Evolutionary conservation across 306 rosid genomes (phyloP).

Genomic region (Medicago arabica): DNA sequence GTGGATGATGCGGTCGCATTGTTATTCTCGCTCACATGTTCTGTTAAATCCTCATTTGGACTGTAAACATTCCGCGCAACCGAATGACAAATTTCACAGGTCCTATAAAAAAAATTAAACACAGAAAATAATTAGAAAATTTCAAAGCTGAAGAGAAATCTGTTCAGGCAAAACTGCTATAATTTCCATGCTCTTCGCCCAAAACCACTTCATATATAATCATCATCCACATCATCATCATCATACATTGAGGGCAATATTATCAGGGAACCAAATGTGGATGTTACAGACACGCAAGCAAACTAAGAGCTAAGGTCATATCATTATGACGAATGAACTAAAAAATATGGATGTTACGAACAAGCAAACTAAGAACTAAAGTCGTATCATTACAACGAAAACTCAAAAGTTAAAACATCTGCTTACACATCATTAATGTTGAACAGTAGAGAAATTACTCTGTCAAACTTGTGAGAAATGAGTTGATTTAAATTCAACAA

Average conservation of each 20-base stretch:
- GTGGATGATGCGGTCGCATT: conserved; percentile 53
- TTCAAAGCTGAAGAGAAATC: conserved; percentile 12
- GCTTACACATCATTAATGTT: conserved; percentile 1
- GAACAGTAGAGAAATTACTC: background rate
- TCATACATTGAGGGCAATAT: background rate
- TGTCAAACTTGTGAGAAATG: too few relatives aligned
- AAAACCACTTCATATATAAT: background rate
- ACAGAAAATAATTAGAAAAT: conserved; percentile 16
- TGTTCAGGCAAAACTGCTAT: background rate
- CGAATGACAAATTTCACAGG: conserved; percentile 92
- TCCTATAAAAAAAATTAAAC: conserved; percentile 55
- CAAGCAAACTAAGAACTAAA: background rate
- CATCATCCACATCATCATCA: background rate
- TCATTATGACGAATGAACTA: background rate
- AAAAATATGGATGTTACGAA: background rate
- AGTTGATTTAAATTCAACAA: too few relatives aligned
- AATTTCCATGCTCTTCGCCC: background rate
- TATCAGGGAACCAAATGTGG: background rate
- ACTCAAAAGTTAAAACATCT: background rate
- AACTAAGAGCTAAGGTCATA: background rate
- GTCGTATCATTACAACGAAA: background rate
- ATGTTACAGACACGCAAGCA: conserved; percentile 19
- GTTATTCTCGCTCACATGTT: conserved; percentile 58
- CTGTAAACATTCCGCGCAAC: conserved; percentile 75
- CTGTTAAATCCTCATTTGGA: conserved; percentile 62